A percentile compares a stretch with the other conserved stretches of the same genome.
These are phyloP conservation scores for Alternaria hordeiaustralica DNA, from an alignment of 2,329 filamentous ascomycete genomes.

Conservation along the genomic window DNA sequence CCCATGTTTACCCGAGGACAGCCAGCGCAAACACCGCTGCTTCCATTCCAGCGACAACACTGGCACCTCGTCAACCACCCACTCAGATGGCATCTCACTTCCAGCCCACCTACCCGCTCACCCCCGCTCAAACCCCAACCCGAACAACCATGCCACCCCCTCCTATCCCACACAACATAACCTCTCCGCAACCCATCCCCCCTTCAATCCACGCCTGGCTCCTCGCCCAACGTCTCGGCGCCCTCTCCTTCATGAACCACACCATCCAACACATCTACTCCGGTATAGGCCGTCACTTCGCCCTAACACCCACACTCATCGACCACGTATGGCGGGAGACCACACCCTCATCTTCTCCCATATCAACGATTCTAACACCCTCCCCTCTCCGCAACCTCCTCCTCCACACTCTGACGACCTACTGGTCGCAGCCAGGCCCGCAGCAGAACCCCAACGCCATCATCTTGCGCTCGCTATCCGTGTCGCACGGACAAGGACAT, in stretches of 20 bases:
- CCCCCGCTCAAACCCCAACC: background rate
- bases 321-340: slow-evolving; percentile 15
- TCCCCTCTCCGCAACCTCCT: slow-evolving; percentile 16
- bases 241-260: slow-evolving; percentile 22
- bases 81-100: background rate
- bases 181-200: background rate
- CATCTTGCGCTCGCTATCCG: background rate
- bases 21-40: background rate
- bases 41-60: background rate
- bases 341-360: background rate
- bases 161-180: background rate
- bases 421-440: slow-evolving; percentile 14
- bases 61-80: background rate
- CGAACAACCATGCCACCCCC: background rate
- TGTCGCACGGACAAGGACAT: background rate
- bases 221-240: slow-evolving; percentile 17
- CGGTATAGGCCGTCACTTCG: slow-evolving; percentile 14
- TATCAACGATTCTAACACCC: background rate
- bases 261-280: slow-evolving; percentile 15
- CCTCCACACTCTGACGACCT: slow-evolving; percentile 8
- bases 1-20: background rate
- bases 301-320: slow-evolving; percentile 18
- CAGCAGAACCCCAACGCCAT: background rate
- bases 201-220: slow-evolving; percentile 24
- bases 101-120: background rate